Evolutionary conservation across 208 protist species (phyloP), one percentile per base, ranked within the genome.

Genomic region (Trypanosoma mega): DNA sequence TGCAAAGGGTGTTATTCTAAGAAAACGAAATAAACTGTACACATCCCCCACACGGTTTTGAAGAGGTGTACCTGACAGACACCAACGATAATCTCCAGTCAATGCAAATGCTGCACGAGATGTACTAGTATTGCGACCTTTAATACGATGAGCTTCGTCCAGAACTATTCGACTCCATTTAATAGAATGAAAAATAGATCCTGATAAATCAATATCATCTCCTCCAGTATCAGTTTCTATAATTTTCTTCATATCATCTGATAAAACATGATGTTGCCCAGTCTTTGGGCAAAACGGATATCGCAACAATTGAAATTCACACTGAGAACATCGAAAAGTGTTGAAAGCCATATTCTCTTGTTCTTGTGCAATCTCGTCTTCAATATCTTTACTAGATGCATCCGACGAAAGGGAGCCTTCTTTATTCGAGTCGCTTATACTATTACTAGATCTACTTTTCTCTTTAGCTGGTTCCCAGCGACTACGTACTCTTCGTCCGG

Each of bases 11-110:
- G 54, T 62, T 29, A 95, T 68, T 23, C 88, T 74, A 46, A 99
- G 55, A 79, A 98, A 99, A 48, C 98, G 96, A 33, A 99, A 76
- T 37, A 99, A 84, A 46, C 90, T 91, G 82, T 97, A 98, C 21
- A 99, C 61, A 73, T 99, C 98, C 16, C 94, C 89, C 27, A 98
- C 96, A 67, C 98, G 96, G 76, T 99, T 99, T 76, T 99, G 97
- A 47, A 98, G 70, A 26, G 97, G 97, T 11, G 97, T 99, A 54
- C 97, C 97, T 8, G 91, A 96, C 23, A 97, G 78, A 47, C 91
- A 96, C 95, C 95, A 98, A 18, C 83, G 79, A 54, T 89, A 75
- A 53, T 94, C 72, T 1, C 81, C 79, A 8, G 69, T 39, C 12
- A 97, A 65, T 33, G 92, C 85, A 68, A 94, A 94, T 23, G 87